Conservation (phyloP, 768 basidiomycete species). For the Termitomyces eurrhizus region DNA sequence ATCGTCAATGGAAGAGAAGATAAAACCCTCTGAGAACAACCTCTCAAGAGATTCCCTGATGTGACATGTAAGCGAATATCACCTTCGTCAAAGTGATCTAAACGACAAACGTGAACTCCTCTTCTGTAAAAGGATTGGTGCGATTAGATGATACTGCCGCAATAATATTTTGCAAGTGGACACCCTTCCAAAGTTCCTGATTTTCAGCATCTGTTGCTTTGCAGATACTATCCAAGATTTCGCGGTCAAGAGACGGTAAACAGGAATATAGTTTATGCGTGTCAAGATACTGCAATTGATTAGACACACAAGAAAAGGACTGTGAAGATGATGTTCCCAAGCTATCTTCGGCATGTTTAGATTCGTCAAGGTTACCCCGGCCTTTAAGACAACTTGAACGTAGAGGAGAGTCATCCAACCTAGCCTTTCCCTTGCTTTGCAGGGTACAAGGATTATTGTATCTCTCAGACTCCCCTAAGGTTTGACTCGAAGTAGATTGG, state of each 20-base stretch:
- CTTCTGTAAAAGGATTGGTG: background rate
- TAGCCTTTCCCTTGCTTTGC: background rate
- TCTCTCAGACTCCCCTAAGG: background rate
- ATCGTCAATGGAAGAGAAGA: constrained; percentile 1
- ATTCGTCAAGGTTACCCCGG: background rate
- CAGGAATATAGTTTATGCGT: background rate
- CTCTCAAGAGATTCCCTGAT: background rate
- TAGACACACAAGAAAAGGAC: background rate
- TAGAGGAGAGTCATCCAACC: background rate
- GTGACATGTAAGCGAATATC: background rate
- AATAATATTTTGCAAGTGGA: background rate
- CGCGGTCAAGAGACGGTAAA: constrained; percentile 1
- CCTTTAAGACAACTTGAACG: background rate
- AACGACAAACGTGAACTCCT: background rate
- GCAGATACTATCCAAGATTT: background rate
- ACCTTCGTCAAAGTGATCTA: background rate
- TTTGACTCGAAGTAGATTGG: background rate
- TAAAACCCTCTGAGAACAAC: background rate
- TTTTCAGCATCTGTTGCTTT: background rate
- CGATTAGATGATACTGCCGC: background rate
- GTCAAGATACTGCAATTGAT: background rate
- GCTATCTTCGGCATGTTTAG: background rate
- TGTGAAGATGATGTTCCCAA: background rate
- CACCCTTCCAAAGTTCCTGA: background rate
- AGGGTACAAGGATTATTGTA: background rate